Base-by-base conservation (phyloP, 1,284 basidiomycete species). In the Ustilago cynodontis region DNA sequence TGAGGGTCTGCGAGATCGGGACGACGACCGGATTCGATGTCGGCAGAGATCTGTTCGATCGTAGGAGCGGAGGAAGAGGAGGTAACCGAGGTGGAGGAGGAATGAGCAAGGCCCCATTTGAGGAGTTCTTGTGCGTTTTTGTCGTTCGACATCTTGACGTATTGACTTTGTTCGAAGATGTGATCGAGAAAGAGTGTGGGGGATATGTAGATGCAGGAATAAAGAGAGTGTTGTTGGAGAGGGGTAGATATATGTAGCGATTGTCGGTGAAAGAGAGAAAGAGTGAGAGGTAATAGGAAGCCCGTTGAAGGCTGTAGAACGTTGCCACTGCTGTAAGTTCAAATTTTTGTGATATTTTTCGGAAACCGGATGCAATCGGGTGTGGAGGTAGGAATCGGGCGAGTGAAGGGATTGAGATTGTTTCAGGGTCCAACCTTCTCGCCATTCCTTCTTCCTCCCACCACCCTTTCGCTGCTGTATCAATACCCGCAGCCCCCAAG, bases 61-160 rank as follows among this genome's bases (percentile, higher is more conserved):
- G 79, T 71, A 1, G 72, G 76, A 2, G 54, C 59, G 16, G 67
- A n/a, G 13, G 60, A 33, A 13, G 49, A 52, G 18, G 67, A 58
- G 43, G 52, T 59, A 33, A 26, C 29, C 5, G 60, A 50, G 18
- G 56, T 50, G 18, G 69, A 58, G 22, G 47, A 51, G n/a, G 78
- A 70, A 64, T 82, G 35, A 14, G 65, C 63, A 3, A 85, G 59
- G 2, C 78, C 75, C 83, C 83, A 85, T 39, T 82, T 81, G 59
- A 85, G 79, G 8, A 85, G 77, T 35, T 83, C 78, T 55, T 85
- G 80, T 1, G 80, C 79, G 63, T 74, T 84, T 16, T 65, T 68
- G 24, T 80, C 74, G 55, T 73, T 76, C 10, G 81, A 65, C 81
- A 82, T 82, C 20, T 43, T 22, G 18, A 11, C 31, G 5, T 33